These are phyloP conservation scores for Diaporthe vaccinii DNA, from an alignment of 2,329 filamentous ascomycete species.

Conservation along the genomic window DNA sequence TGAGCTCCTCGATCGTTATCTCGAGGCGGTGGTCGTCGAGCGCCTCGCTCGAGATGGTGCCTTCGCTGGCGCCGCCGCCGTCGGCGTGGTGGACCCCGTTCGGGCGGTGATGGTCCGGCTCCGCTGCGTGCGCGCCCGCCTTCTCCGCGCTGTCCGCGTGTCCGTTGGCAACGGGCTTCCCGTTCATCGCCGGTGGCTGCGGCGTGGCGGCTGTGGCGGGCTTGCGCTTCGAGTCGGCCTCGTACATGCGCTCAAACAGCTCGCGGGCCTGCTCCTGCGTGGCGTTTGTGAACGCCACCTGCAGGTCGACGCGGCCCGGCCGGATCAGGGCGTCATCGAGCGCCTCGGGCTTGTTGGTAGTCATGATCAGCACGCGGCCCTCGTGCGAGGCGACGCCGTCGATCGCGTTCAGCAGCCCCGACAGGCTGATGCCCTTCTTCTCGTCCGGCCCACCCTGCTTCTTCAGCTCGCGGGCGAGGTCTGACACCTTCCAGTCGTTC, in stretches of 20 bases:
- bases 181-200: not conserved
- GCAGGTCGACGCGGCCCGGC: conserved; percentile 77
- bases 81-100: not conserved
- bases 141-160: not conserved
- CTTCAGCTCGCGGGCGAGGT: conserved; percentile 59
- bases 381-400: conserved; percentile 86
- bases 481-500: conserved; percentile 55
- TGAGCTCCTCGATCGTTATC: conserved; percentile 56
- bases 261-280: conserved; percentile 67
- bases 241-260: conserved; percentile 74
- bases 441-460: conserved; percentile 55
- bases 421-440: conserved; percentile 75
- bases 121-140: not conserved
- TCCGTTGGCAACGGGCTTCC: conserved; percentile 17
- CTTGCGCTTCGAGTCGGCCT: conserved; percentile 53
- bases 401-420: conserved; percentile 85
- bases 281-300: conserved; percentile 62
- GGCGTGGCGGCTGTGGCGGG: conserved; percentile 17
- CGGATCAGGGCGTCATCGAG: conserved; percentile 81
- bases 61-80: not conserved
- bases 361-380: conserved; percentile 85
- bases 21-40: conserved; percentile 44
- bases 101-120: not conserved
- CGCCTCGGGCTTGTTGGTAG: conserved; percentile 80
- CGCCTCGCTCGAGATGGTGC: conserved; percentile 34